Conservation (phyloP, 2,329 filamentous ascomycete species). For the Penicillium sp. region DNA sequence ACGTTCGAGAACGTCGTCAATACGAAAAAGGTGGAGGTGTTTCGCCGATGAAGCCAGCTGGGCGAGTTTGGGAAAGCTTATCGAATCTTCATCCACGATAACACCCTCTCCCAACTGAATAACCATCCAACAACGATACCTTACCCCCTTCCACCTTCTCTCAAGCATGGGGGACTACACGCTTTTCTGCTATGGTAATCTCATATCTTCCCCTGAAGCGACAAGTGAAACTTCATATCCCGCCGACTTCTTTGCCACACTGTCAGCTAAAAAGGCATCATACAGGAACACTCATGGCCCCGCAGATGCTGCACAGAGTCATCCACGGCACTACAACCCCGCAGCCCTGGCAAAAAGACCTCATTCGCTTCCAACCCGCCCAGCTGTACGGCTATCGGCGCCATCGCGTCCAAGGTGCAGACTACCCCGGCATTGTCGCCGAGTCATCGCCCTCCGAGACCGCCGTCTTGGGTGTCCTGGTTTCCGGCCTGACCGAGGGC, state of each 20-base stretch:
- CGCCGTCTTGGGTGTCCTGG: slow-evolving; percentile 67
- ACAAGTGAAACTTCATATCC: neutral
- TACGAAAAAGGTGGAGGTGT: too few relatives aligned
- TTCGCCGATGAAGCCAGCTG: slow-evolving; percentile 26
- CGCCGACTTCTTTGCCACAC: neutral
- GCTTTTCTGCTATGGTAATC: slow-evolving; percentile 59
- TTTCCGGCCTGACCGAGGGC: slow-evolving; percentile 68
- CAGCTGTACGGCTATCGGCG: slow-evolving; percentile 69
- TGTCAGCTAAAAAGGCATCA: neutral
- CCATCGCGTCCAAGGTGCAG: slow-evolving; percentile 59
- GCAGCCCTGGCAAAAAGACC: slow-evolving; percentile 45
- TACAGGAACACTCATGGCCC: slow-evolving; percentile 68
- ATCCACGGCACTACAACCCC: slow-evolving; percentile 59
- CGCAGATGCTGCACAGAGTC: slow-evolving; percentile 77
- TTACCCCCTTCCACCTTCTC: neutral
- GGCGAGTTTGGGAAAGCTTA: slow-evolving; percentile 20
- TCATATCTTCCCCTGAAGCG: neutral
- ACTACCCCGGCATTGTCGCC: slow-evolving; percentile 73
- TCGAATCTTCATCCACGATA: neutral
- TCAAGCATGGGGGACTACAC: slow-evolving; percentile 43
- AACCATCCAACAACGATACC: too few relatives aligned
- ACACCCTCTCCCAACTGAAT: too few relatives aligned
- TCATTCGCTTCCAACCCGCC: slow-evolving; percentile 65
- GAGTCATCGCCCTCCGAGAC: slow-evolving; percentile 19
- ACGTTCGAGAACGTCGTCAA: too few relatives aligned